A percentile compares a stretch with the other conserved stretches of the same genome.
Evolutionary conservation across 2,329 filamentous ascomycete species (phyloP).

Genomic region (Penicillium digitatum): DNA sequence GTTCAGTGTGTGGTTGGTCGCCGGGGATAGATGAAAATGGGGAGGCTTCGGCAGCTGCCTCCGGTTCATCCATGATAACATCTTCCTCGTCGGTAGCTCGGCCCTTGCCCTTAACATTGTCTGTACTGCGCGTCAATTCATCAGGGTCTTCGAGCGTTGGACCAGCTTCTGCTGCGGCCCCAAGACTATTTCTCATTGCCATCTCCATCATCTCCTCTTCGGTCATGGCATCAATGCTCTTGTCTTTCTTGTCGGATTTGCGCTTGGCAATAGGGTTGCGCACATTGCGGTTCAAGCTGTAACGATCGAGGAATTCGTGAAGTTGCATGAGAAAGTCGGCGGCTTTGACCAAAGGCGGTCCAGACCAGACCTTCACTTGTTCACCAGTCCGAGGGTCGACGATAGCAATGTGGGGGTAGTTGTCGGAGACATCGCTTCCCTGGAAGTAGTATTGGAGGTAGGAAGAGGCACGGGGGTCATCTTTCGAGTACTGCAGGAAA

Average conservation of each 20-base stretch:
- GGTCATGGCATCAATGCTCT: conserved; percentile 82
- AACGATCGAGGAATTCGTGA: conserved; percentile 93
- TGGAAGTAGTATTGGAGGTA: conserved; percentile 92
- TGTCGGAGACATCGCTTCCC: conserved; percentile 72
- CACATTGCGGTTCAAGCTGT: conserved; percentile 79
- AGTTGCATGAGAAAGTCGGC: conserved; percentile 85
- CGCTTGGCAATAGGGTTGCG: conserved; percentile 88
- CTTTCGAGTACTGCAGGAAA: conserved; percentile 90
- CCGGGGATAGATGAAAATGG: conserved; percentile 69
- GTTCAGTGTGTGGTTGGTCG: conserved; percentile 71
- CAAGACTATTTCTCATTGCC: conserved; percentile 84
- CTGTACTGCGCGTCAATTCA: conserved; percentile 68
- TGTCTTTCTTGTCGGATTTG: conserved; percentile 65
- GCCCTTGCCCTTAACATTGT: conserved; percentile 46
- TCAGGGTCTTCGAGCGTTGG: conserved; percentile 74
- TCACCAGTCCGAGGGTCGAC: conserved; percentile 94
- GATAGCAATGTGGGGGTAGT: conserved; percentile 93
- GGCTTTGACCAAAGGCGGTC: conserved; percentile 69
- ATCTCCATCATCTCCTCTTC: conserved; percentile 97
- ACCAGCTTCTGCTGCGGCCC: conserved; percentile 46
- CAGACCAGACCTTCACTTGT: conserved; percentile 94
- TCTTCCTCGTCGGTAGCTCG: conserved; percentile 46
- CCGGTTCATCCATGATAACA: conserved; percentile 36
- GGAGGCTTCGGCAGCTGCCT: conserved; percentile 34
- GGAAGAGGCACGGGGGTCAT: conserved; percentile 70